Evolutionary conservation across 2,329 filamentous ascomycete genomes (phyloP), one percentile per base, ranked within the genome.

Genomic region (Cyphellophora europaea): DNA sequence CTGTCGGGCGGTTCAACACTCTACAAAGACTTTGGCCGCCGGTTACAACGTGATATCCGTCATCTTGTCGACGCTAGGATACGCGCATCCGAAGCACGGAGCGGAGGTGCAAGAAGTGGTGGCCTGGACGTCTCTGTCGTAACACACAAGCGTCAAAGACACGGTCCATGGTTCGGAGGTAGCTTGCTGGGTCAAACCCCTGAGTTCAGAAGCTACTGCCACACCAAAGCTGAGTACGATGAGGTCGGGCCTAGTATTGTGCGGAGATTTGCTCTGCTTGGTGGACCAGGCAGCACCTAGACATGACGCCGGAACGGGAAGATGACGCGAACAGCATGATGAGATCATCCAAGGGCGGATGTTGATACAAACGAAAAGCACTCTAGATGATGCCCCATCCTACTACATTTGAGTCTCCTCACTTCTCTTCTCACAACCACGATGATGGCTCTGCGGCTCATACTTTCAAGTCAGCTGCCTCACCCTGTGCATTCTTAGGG

Each of bases 81-180:
- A 56, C 79, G 82, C 51, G 87, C 87, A 12, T 95, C 87, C 42
- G 93, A 98, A 67, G 79, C 82, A 33, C 78, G 82, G 53, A 94
- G 88, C 53, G 89, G 89, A 47, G 88, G 89, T 41, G 89, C 87
- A 37, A 88, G 81, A 68, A 93, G 84, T 56, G 91, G 91, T 52
- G 91, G 93, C 45, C 65, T 98, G 49, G 93, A 98, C 36, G 91
- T 98, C 19, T 87, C 94, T 57, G 91, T 98, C 49, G 93, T 98
- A 49, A 85, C 87, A 30, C 91, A 98, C 71, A 95, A 94, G 74
- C 74, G 91, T 58, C 91, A 98, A 72, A 74, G 89, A 55, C 89
- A 98, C 58, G 91, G 91, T 12, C 91, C 91, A 19, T 98, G 91
- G 91, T 98, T 98, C 57, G 91, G 91, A 60, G 91, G 91, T 50